These are phyloP conservation scores for Gossypium davidsonii DNA, from an alignment of 441 rosid genomes.

Conservation along the genomic window DNA sequence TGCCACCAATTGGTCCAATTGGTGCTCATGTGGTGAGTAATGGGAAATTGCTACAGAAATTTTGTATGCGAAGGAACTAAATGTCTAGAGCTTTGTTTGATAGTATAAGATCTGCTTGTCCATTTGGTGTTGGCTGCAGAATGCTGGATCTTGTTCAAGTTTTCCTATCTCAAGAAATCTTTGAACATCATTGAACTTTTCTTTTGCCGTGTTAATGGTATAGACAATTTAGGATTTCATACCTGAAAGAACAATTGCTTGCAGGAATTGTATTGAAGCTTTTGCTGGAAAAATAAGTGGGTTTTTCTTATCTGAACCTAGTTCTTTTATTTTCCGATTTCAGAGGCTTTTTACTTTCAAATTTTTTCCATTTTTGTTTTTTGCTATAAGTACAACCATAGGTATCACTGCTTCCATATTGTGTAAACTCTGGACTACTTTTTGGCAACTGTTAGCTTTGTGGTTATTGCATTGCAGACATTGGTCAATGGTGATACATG, in stretches of 20 bases:
- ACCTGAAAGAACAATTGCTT: conserved; percentile 5
- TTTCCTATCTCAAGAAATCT: background rate
- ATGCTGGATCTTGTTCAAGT: background rate
- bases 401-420: background rate
- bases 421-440: conserved; percentile 6
- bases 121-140: conserved; percentile 7
- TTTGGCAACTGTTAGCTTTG: background rate
- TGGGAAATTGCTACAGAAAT: background rate
- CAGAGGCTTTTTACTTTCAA: background rate
- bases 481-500: conserved; percentile 71
- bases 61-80: background rate
- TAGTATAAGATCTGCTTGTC: background rate
- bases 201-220: background rate
- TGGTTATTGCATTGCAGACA: conserved; percentile 42
- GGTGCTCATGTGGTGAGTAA: conserved; percentile 87
- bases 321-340: background rate
- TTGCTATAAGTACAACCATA: background rate
- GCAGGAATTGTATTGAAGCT: background rate
- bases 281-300: background rate
- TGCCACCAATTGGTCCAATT: conserved; percentile 95
- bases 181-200: conserved; percentile 3
- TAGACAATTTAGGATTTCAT: background rate
- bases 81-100: background rate
- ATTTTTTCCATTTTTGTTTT: background rate
- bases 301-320: background rate